Evolutionary conservation across 345 rosid genomes (phyloP).

Genomic region (Brassica incana): DNA sequence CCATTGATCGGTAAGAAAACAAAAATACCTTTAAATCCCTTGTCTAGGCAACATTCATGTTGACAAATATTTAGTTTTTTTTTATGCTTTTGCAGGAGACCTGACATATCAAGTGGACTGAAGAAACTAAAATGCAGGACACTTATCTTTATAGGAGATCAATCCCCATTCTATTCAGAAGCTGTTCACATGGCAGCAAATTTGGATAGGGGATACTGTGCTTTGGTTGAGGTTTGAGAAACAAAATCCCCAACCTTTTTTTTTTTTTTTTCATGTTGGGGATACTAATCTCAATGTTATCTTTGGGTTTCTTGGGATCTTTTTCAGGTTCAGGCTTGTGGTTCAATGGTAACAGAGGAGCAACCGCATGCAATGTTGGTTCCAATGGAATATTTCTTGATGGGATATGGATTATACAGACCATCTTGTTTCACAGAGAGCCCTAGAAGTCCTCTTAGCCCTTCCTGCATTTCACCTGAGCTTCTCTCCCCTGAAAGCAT

Average conservation of each 20-base stretch:
- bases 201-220: conserved; percentile 82
- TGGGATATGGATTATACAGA: conserved; percentile 82
- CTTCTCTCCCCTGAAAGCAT: conserved; percentile 98
- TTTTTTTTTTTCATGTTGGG: not conserved
- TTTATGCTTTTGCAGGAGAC: conserved; percentile 60
- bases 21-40: conserved; percentile 1
- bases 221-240: conserved; percentile 82
- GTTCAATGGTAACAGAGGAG: conserved; percentile 99
- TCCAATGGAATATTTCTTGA: conserved; percentile 93
- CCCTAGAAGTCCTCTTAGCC: conserved; percentile 92
- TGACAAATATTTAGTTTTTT: not conserved
- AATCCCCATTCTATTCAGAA: conserved; percentile 86
- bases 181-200: conserved; percentile 80
- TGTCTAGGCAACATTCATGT: not conserved
- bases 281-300: not conserved
- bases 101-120: conserved; percentile 70
- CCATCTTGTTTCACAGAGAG: conserved; percentile 67
- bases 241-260: not conserved
- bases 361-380: conserved; percentile 96
- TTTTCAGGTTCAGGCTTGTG: conserved; percentile 94
- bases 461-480: conserved; percentile 85
- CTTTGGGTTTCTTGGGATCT: not conserved
- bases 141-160: conserved; percentile 84
- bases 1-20: conserved; percentile 53
- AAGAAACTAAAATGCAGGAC: conserved; percentile 82